phyloP scores from a whole-genome alignment of 345 rosid species.

The Eucalyptus erythrocorys region DNA sequence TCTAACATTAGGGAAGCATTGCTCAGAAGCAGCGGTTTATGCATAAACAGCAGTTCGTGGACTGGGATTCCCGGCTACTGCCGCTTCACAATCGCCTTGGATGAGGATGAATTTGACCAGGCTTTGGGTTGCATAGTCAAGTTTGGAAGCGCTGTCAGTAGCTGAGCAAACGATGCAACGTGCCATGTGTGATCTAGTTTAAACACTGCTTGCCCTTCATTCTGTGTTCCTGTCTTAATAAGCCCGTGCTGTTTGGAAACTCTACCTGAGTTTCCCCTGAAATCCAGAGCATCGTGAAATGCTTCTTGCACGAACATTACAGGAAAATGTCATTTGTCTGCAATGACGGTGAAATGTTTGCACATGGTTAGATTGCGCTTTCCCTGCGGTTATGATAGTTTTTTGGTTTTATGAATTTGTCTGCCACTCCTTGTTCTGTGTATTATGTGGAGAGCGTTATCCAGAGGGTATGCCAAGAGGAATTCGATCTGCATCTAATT shows the following conservation, averaged over 20 bases:
- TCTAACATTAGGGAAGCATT: conserved; percentile 67
- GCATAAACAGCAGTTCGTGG: conserved; percentile 79
- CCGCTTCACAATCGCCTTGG: conserved; percentile 73
- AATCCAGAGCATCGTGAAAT: not conserved
- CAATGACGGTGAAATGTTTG: not conserved
- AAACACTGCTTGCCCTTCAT: not conserved
- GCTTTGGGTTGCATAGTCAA: conserved; percentile 55
- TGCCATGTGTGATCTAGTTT: not conserved
- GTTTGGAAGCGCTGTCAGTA: conserved; percentile 23
- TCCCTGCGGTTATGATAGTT: not conserved
- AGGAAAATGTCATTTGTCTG: not conserved
- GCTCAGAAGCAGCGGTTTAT: conserved; percentile 55
- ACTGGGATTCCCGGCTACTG: conserved; percentile 89
- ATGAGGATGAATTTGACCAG: conserved; percentile 54
- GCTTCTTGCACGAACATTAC: not conserved
- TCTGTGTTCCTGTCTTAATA: not conserved
- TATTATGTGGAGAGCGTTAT: not conserved
- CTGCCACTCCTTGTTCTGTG: not conserved
- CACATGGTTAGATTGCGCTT: not conserved
- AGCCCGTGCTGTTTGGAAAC: not conserved
- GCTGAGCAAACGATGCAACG: not conserved
- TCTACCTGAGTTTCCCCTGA: not conserved
- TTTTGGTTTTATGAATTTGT: not conserved
- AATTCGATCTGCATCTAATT: not conserved
- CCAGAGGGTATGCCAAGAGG: not conserved